A percentile compares a stretch with the other conserved stretches of the same genome.
Evolutionary conservation across 2,329 filamentous ascomycete genomes (phyloP).

Genomic region (Onygenales sp.): DNA sequence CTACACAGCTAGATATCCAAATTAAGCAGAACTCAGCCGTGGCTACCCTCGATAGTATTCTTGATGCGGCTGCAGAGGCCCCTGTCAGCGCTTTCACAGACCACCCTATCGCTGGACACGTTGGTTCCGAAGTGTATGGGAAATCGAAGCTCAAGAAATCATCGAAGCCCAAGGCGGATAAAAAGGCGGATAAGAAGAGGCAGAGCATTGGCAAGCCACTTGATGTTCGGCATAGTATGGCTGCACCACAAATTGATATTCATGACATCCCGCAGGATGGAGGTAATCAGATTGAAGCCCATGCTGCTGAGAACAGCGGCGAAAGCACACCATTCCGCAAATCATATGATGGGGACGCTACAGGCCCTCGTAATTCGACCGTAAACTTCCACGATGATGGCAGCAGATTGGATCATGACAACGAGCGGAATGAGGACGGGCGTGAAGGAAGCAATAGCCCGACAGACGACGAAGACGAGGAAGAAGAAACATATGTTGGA

Average conservation of each 20-base stretch:
- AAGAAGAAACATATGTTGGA: slow-evolving; percentile 47
- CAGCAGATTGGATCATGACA: slow-evolving; percentile 9
- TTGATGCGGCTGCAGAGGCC: slow-evolving; percentile 79
- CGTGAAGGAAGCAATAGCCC: neutral
- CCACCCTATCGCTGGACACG: slow-evolving; percentile 68
- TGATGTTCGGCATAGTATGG: slow-evolving; percentile 12
- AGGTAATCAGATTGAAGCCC: slow-evolving; percentile 13
- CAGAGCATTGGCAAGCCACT: neutral
- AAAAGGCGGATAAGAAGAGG: slow-evolving; percentile 6
- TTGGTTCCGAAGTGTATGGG: slow-evolving; percentile 70
- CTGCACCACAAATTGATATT: slow-evolving; percentile 10
- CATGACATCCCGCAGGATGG: slow-evolving; percentile 7
- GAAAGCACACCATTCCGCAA: slow-evolving; percentile 8
- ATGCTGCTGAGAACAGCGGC: slow-evolving; percentile 11
- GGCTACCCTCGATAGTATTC: slow-evolving; percentile 78
- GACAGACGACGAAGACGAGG: slow-evolving; percentile 26
- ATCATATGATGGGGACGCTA: slow-evolving; percentile 12
- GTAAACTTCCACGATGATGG: slow-evolving; percentile 6
- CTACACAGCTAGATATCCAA: slow-evolving; percentile 45
- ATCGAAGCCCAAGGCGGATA: slow-evolving; percentile 19
- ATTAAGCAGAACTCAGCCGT: slow-evolving; percentile 71
- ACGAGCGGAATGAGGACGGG: slow-evolving; percentile 14
- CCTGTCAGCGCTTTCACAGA: slow-evolving; percentile 89
- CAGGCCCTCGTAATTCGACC: neutral
- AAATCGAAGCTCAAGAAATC: slow-evolving; percentile 21